Conservation (phyloP, 2,329 filamentous ascomycete species). For the Botrytis deweyae region DNA sequence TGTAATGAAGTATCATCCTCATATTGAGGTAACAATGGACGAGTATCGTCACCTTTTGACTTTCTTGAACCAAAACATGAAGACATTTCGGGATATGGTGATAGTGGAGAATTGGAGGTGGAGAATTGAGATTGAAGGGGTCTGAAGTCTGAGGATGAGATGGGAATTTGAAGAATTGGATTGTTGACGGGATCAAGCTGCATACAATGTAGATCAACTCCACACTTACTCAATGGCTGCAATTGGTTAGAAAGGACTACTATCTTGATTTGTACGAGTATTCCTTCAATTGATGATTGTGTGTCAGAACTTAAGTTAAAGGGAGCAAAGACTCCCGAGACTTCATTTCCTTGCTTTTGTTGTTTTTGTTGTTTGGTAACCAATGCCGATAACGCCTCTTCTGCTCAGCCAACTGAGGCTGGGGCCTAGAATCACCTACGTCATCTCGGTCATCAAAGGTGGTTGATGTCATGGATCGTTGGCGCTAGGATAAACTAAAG, state of each 20-base stretch:
- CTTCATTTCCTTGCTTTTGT: constrained; percentile 9
- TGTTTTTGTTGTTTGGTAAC: background rate
- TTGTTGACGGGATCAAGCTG: constrained; percentile 16
- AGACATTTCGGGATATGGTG: constrained; percentile 32
- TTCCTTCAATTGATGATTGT: background rate
- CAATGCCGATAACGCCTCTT: background rate
- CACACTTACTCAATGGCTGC: background rate
- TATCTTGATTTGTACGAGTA: background rate
- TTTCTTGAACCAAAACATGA: constrained; percentile 39
- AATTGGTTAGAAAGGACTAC: background rate
- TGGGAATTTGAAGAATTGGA: constrained; percentile 14
- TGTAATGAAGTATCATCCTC: constrained; percentile 78
- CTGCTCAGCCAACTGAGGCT: background rate
- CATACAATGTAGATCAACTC: constrained; percentile 14
- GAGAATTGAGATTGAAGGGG: background rate
- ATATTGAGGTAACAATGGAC: constrained; percentile 81
- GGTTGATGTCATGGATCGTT: background rate
- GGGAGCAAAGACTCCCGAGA: background rate
- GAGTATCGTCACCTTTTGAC: constrained; percentile 33
- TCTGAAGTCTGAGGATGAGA: background rate
- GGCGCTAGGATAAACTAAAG: background rate
- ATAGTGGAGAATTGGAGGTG: background rate
- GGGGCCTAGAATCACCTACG: background rate
- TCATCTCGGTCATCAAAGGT: background rate
- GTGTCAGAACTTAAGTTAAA: constrained; percentile 11